phyloP scores from a whole-genome alignment of 768 basidiomycete species.

The Imleria badia region DNA sequence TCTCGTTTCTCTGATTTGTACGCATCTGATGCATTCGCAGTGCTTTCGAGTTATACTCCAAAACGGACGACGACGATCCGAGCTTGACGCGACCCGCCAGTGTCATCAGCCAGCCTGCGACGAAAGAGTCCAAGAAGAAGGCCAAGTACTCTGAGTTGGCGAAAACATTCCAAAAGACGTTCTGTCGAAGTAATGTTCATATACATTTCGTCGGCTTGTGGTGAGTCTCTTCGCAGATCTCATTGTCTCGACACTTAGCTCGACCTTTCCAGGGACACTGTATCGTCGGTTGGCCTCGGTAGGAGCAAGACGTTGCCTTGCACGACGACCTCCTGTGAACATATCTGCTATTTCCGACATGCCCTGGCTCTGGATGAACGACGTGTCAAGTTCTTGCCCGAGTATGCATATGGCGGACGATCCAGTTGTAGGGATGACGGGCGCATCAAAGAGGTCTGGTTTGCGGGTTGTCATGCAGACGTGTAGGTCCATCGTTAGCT shows the following conservation, averaged over 20 bases:
- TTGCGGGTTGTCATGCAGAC: constrained; percentile 40
- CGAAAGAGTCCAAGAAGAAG: constrained; percentile 11
- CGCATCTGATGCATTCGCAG: constrained; percentile 18
- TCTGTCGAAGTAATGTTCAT: constrained; percentile 33
- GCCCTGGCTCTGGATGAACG: constrained; percentile 48
- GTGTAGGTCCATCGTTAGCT: constrained; percentile 27
- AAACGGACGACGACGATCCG: constrained; percentile 20
- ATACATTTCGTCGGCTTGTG: constrained; percentile 48
- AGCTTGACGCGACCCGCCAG: constrained; percentile 8
- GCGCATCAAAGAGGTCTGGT: constrained; percentile 43
- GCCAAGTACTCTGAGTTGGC: constrained; percentile 22
- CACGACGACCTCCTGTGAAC: constrained; percentile 29
- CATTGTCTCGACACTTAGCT: neutral
- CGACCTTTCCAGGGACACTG: constrained; percentile 40
- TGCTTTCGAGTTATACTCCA: constrained; percentile 40
- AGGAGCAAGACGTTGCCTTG: constrained; percentile 33
- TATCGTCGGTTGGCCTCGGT: constrained; percentile 43
- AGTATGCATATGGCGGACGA: constrained; percentile 36
- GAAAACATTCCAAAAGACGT: constrained; percentile 35
- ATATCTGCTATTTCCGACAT: constrained; percentile 45
- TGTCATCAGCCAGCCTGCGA: constrained; percentile 3
- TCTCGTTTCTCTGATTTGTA: neutral
- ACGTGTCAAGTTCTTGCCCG: constrained; percentile 48
- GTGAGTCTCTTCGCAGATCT: constrained; percentile 23
- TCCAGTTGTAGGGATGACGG: constrained; percentile 12